phyloP scores from a whole-genome alignment of 352 stramenopile species.

The Phytopythium ostracodes region DNA sequence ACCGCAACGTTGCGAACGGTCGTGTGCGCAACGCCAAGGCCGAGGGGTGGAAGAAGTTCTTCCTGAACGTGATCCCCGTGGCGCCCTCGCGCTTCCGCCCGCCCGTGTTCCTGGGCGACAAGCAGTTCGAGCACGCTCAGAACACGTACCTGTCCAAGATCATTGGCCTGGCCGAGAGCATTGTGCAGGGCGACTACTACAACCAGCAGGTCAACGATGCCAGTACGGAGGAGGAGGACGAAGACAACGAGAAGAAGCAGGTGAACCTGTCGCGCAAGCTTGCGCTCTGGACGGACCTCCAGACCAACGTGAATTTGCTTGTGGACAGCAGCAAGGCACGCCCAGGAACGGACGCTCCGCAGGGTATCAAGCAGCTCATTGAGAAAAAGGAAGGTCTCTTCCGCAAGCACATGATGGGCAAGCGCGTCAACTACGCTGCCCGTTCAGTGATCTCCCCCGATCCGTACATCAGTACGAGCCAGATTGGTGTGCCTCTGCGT shows the following conservation, averaged over 20 bases:
- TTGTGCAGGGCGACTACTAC: conserved; percentile 78
- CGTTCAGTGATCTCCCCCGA: conserved; percentile 99
- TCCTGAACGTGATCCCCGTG: conserved; percentile 95
- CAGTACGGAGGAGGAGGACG: conserved; percentile 52
- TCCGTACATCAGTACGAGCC: conserved; percentile 99
- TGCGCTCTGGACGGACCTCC: conserved; percentile 96
- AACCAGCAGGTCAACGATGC: conserved; percentile 31
- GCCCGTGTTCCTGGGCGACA: conserved; percentile 93
- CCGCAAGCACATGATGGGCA: conserved; percentile 97
- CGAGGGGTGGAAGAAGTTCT: conserved; percentile 93
- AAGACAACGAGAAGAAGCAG: conserved; percentile 40
- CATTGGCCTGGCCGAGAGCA: conserved; percentile 88
- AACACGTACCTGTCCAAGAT: conserved; percentile 96
- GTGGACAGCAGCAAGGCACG: conserved; percentile 81
- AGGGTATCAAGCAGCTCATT: conserved; percentile 97
- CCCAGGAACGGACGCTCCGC: conserved; percentile 54
- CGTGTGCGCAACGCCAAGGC: conserved; percentile 40
- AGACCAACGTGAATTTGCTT: conserved; percentile 88
- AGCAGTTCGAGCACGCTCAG: conserved; percentile 97
- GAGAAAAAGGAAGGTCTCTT: conserved; percentile 99
- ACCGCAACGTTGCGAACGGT: conserved; percentile 66
- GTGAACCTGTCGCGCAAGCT: conserved; percentile 91
- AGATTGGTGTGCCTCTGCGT: conserved; percentile 98
- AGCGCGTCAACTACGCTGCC: conserved; percentile 99
- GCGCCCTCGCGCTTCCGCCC: conserved; percentile 98